Evolutionary conservation across 495 filamentous ascomycete species (phyloP).

Genomic region (Elaphomyces granulatus): DNA sequence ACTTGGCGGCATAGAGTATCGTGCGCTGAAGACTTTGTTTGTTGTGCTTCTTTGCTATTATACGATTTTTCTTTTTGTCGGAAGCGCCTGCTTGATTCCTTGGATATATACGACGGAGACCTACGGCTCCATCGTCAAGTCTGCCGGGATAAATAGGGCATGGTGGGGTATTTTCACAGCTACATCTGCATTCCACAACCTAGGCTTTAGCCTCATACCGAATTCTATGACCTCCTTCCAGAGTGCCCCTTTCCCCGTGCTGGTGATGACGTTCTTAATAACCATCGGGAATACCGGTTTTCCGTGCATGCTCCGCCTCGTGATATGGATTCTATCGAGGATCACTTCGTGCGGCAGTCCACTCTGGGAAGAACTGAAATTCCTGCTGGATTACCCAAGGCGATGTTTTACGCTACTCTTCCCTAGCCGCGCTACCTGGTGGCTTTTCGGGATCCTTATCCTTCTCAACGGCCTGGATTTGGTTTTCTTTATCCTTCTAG

Average conservation of each 20-base stretch:
- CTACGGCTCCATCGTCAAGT: conserved; percentile 37
- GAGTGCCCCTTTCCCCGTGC: conserved; percentile 47
- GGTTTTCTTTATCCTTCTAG: conserved; percentile 45
- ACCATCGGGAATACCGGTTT: conserved; percentile 73
- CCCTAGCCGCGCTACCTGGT: conserved; percentile 45
- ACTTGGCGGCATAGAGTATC: conserved; percentile 50
- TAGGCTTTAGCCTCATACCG: conserved; percentile 61
- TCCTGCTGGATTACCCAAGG: conserved; percentile 45
- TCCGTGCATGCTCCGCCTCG: conserved; percentile 62
- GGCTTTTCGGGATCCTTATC: conserved; percentile 43
- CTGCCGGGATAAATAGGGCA: conserved; percentile 36
- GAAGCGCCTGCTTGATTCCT: conserved; percentile 44
- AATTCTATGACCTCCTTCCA: conserved; percentile 75
- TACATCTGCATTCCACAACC: conserved; percentile 16
- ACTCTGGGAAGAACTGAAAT: conserved; percentile 26
- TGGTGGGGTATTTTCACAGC: conserved; percentile 48
- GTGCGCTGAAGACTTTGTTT: conserved; percentile 40
- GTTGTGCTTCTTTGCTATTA: conserved; percentile 48
- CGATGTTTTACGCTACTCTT: conserved; percentile 52
- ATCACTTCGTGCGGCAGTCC: conserved; percentile 29
- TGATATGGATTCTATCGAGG: conserved; percentile 54
- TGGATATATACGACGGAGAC: conserved; percentile 51
- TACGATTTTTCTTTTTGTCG: conserved; percentile 49
- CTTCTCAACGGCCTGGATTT: conserved; percentile 42
- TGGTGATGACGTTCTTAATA: conserved; percentile 61